Evolutionary conservation across 208 protist genomes (phyloP).

Genomic region (Leishmania martiniquensis): DNA sequence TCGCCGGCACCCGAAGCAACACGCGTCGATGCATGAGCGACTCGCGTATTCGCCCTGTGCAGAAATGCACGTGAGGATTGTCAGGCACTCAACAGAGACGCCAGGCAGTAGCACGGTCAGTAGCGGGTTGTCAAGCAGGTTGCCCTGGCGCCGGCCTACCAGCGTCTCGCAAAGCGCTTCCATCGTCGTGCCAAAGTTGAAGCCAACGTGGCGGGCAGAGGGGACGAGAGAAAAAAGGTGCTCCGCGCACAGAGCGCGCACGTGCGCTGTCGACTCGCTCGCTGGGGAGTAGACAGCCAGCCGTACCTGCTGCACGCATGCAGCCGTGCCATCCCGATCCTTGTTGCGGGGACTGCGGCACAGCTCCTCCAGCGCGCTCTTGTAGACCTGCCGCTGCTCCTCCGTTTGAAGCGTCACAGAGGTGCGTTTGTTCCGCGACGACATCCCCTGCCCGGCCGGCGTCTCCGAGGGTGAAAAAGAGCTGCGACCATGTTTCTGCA

Average conservation of each 20-base stretch:
- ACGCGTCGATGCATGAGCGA: constrained; percentile 24
- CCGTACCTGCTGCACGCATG: constrained; percentile 22
- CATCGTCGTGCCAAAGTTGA: constrained; percentile 8
- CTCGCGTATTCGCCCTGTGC: constrained; percentile 13
- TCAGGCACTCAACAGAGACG: constrained; percentile 10
- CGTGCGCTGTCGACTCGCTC: neutral
- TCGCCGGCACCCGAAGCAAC: constrained; percentile 18
- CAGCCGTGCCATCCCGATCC: neutral
- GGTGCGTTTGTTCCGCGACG: constrained; percentile 13
- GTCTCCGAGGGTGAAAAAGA: neutral
- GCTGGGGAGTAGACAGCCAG: constrained; percentile 15
- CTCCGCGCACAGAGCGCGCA: constrained; percentile 12
- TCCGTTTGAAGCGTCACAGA: constrained; percentile 10
- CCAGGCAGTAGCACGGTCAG: constrained; percentile 15
- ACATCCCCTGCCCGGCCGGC: neutral
- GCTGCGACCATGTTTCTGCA: neutral
- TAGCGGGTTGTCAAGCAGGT: constrained; percentile 22
- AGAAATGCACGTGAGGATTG: constrained; percentile 19
- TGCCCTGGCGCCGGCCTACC: constrained; percentile 14
- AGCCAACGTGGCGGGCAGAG: constrained; percentile 3
- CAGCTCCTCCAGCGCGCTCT: neutral
- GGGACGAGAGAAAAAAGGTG: constrained; percentile 18
- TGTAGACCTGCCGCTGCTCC: constrained; percentile 12
- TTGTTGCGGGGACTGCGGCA: neutral
- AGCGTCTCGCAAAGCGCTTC: constrained; percentile 23